Evolutionary conservation across 2,329 filamentous ascomycete species (phyloP).

Genomic region (Diplocarpon mali): DNA sequence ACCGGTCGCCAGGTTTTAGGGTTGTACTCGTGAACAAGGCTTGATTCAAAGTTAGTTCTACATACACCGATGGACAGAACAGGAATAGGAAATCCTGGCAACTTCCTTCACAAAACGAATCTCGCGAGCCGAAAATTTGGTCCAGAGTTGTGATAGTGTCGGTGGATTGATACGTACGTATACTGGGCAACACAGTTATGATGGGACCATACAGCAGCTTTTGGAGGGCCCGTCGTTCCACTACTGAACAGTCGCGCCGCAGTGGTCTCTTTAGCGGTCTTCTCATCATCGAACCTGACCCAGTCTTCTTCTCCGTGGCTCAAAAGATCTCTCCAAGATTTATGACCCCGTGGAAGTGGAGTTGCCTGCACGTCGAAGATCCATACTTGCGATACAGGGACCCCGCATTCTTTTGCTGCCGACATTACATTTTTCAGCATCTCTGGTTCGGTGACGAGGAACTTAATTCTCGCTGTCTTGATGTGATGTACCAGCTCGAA

Average conservation of each 20-base stretch:
- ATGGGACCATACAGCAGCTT: constrained; percentile 31
- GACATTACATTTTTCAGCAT: constrained; percentile 14
- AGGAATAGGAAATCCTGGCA: not conserved
- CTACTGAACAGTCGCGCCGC: constrained; percentile 34
- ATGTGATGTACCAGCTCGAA: constrained; percentile 24
- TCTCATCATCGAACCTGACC: constrained; percentile 20
- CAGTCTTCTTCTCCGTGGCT: constrained; percentile 20
- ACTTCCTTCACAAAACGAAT: too few relatives aligned
- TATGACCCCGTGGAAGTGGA: constrained; percentile 14
- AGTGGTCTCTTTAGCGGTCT: constrained; percentile 26
- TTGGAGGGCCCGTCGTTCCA: constrained; percentile 48
- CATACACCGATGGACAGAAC: too few relatives aligned
- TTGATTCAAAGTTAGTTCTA: not conserved
- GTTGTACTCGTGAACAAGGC: constrained; percentile 34
- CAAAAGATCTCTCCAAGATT: constrained; percentile 16
- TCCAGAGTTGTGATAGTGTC: too few relatives aligned
- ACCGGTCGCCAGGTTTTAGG: constrained; percentile 34
- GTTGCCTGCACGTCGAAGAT: constrained; percentile 20
- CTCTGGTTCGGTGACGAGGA: constrained; percentile 22
- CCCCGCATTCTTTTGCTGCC: constrained; percentile 22
- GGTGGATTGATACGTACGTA: too few relatives aligned
- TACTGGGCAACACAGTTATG: constrained; percentile 28
- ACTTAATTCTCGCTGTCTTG: constrained; percentile 18
- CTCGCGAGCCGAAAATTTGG: too few relatives aligned
- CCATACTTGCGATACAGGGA: constrained; percentile 18